Percentiles rank a stretch among this genome's conserved stretches.
Evolutionary conservation across 208 protist species (phyloP).

Genomic region (Tetramitus jugosus): DNA sequence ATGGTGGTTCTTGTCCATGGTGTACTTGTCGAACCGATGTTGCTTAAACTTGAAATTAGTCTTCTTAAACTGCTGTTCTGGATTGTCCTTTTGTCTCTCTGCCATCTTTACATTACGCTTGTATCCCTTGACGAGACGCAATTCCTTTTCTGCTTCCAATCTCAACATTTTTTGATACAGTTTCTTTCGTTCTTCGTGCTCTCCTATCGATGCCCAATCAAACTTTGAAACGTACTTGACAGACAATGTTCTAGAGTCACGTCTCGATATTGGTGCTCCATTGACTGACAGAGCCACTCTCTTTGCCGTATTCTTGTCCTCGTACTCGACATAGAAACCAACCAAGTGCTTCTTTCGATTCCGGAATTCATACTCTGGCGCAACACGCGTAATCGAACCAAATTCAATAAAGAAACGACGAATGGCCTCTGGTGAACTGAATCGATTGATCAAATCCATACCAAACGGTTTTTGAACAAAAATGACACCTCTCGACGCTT

Average conservation of each 20-base stretch:
- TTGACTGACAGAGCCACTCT: background rate
- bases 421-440: background rate
- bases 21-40: background rate
- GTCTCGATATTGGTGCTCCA: background rate
- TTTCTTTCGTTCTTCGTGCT: background rate
- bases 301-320: conserved; percentile 7
- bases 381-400: background rate
- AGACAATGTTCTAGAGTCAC: background rate
- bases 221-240: background rate
- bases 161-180: background rate
- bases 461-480: background rate
- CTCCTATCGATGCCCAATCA: background rate
- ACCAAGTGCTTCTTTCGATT: background rate
- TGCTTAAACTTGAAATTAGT: background rate
- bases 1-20: background rate
- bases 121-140: background rate
- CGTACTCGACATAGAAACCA: conserved; percentile 6
- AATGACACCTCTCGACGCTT: background rate
- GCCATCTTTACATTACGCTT: background rate
- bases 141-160: conserved; percentile 8
- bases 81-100: background rate
- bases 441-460: background rate
- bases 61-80: background rate
- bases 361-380: background rate
- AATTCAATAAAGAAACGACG: background rate